Conservation (phyloP, 2,329 filamentous ascomycete genomes). For the Plectosphaerella sp. region DNA sequence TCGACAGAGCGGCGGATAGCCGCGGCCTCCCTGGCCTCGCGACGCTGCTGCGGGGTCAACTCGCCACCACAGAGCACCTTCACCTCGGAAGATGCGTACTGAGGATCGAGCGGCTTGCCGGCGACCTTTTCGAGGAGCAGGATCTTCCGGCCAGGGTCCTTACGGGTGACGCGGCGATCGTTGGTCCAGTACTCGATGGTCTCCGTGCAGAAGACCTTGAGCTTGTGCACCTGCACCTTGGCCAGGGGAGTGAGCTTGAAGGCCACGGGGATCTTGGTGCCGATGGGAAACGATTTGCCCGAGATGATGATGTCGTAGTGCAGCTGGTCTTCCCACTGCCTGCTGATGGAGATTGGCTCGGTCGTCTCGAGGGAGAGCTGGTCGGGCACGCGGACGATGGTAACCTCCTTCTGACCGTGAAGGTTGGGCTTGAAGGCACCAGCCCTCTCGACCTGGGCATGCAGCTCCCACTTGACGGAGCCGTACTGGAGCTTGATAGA, state of each 20-base stretch:
- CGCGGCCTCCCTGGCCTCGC: conserved; percentile 43
- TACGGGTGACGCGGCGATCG: conserved; percentile 77
- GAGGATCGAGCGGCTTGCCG: conserved; percentile 68
- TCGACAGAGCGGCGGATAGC: conserved; percentile 49
- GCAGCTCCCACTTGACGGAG: conserved; percentile 82
- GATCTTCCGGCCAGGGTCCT: conserved; percentile 80
- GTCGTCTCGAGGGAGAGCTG: conserved; percentile 86
- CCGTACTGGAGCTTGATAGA: conserved; percentile 85
- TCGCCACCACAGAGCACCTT: conserved; percentile 77
- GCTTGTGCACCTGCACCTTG: conserved; percentile 88
- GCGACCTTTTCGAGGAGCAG: conserved; percentile 84
- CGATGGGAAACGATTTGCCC: conserved; percentile 89
- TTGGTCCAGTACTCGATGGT: conserved; percentile 88
- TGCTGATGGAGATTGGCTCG: conserved; percentile 88
- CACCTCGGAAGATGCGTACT: conserved; percentile 72
- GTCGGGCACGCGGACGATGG: conserved; percentile 78
- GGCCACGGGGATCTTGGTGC: conserved; percentile 82
- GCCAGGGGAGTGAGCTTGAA: conserved; percentile 91
- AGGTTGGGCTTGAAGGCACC: conserved; percentile 89
- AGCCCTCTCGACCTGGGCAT: conserved; percentile 78
- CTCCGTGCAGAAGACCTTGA: conserved; percentile 89
- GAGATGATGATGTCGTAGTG: conserved; percentile 97
- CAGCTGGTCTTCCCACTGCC: conserved; percentile 91
- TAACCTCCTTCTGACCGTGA: conserved; percentile 75
- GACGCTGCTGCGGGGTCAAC: conserved; percentile 47